These are phyloP conservation scores for Hymenoscyphus scutula DNA, from an alignment of 2,329 filamentous ascomycete genomes.

Conservation along the genomic window DNA sequence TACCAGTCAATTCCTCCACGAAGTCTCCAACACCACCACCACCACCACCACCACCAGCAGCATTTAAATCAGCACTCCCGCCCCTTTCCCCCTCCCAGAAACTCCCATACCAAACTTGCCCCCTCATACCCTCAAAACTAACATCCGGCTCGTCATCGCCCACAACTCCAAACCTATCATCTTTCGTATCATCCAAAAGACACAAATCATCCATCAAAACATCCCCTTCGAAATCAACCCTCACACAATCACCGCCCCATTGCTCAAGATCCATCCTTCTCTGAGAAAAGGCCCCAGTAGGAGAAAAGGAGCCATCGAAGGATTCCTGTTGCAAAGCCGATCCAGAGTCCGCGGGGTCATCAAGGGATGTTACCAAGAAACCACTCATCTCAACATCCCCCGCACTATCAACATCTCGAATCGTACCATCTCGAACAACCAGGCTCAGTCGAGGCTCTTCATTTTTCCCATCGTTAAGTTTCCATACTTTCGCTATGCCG, in stretches of 20 bases:
- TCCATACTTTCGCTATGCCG: constrained; percentile 46
- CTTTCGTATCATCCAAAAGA: not conserved
- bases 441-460: constrained; percentile 14
- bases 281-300: not conserved
- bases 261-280: constrained; percentile 5
- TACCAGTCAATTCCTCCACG: constrained; percentile 39
- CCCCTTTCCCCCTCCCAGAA: not conserved
- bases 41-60: not conserved
- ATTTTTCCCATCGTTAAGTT: constrained; percentile 39
- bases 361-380: constrained; percentile 24
- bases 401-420: constrained; percentile 24
- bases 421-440: constrained; percentile 34
- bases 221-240: constrained; percentile 13
- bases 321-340: constrained; percentile 15
- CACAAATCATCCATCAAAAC: constrained; percentile 29
- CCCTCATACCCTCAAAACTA: constrained; percentile 15
- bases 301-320: constrained; percentile 26
- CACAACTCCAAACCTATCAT: not conserved
- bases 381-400: constrained; percentile 26
- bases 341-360: not conserved
- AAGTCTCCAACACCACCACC: constrained; percentile 27
- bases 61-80: not conserved
- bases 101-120: constrained; percentile 8
- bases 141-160: constrained; percentile 15
- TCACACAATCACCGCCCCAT: constrained; percentile 1